Evolutionary conservation across 1,284 basidiomycete species (phyloP).

Genomic region (Volvariella volvacea): DNA sequence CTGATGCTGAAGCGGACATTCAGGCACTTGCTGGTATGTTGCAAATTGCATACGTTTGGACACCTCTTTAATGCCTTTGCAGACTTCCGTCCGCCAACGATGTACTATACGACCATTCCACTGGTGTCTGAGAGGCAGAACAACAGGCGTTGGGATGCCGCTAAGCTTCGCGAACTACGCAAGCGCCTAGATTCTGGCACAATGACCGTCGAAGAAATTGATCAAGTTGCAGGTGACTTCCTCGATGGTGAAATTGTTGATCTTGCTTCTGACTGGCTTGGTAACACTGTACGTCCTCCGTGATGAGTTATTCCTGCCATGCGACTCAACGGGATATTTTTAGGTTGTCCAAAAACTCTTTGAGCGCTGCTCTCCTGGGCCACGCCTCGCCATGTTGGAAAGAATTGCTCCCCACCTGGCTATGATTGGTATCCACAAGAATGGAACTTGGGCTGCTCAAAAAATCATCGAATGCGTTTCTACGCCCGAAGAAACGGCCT

Average conservation of each 20-base stretch:
- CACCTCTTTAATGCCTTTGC: conserved; percentile 12
- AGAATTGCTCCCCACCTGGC: conserved; percentile 92
- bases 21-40: conserved; percentile 74
- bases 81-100: conserved; percentile 83
- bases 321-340: conserved; percentile 6
- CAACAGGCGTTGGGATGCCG: conserved; percentile 89
- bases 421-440: conserved; percentile 98
- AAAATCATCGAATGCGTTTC: conserved; percentile 97
- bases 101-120: conserved; percentile 93
- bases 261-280: conserved; percentile 97
- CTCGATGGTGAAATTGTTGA: conserved; percentile 90
- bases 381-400: conserved; percentile 88
- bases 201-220: conserved; percentile 83
- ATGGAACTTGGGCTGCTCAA: conserved; percentile 99
- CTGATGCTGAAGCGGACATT: conserved; percentile 78
- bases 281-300: conserved; percentile 76
- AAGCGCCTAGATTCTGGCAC: conserved; percentile 84
- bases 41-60: conserved; percentile 2
- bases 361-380: conserved; percentile 75
- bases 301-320: conserved; percentile 7
- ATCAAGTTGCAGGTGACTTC: conserved; percentile 84
- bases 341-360: conserved; percentile 95
- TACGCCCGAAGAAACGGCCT: conserved; percentile 79
- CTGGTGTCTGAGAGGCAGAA: conserved; percentile 77
- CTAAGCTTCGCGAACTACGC: conserved; percentile 88